A percentile compares a stretch with the other conserved stretches of the same genome.
Conservation (phyloP, 345 rosid genomes). For the Acer yangbiense region DNA sequence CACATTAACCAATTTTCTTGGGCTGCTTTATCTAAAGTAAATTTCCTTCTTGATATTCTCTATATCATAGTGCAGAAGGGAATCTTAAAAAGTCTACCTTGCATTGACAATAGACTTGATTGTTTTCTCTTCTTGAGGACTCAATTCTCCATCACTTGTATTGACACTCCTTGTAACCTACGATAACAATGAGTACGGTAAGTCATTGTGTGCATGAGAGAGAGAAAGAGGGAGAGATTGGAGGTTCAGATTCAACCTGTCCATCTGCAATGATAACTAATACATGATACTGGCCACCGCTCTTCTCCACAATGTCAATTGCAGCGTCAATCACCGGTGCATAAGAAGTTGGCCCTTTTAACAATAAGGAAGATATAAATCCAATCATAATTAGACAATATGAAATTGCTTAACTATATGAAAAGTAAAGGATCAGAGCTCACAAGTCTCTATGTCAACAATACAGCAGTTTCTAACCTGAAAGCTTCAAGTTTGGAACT, state of each 20-base stretch:
- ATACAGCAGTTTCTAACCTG: constrained; percentile 46
- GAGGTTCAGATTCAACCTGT: constrained; percentile 50
- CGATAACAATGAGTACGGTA: background rate
- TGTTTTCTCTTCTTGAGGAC: constrained; percentile 64
- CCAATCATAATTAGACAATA: background rate
- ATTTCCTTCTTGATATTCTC: background rate
- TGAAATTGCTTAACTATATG: background rate
- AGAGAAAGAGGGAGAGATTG: background rate
- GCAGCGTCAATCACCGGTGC: constrained; percentile 74
- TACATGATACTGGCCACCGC: constrained; percentile 76
- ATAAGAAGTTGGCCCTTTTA: constrained; percentile 76
- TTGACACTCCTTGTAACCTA: constrained; percentile 63
- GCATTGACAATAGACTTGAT: constrained; percentile 60
- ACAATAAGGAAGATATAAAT: constrained; percentile 9
- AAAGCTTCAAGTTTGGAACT: constrained; percentile 56
- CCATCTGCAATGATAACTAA: constrained; percentile 78
- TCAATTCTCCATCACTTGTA: constrained; percentile 44
- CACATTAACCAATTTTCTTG: background rate
- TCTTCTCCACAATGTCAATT: constrained; percentile 64
- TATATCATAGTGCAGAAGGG: background rate
- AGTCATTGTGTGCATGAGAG: background rate
- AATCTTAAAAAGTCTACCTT: constrained; percentile 39
- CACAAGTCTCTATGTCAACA: no score
- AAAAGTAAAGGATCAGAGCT: no score
- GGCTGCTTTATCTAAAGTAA: background rate